phyloP scores from a whole-genome alignment of 1,139 yeast species.

The Geotrichum siamense region DNA sequence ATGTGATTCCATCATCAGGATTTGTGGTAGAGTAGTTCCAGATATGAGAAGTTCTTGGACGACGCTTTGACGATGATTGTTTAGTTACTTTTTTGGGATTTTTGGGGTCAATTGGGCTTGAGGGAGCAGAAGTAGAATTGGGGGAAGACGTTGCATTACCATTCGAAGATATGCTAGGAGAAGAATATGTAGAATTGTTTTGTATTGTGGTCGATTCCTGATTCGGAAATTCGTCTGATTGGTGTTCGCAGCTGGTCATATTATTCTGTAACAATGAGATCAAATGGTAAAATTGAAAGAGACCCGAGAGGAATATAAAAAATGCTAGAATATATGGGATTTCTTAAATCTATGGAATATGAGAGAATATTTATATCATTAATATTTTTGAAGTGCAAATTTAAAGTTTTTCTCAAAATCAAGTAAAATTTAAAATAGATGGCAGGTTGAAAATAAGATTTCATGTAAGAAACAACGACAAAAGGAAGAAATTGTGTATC shows the following conservation, averaged over 20 bases:
- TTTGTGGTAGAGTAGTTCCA: conserved; percentile 18
- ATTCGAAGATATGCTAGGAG: background rate
- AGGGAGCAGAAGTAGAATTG: background rate
- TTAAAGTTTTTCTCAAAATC: background rate
- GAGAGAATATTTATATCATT: background rate
- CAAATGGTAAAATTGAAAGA: too few relatives aligned
- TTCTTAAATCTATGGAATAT: background rate
- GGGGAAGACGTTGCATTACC: background rate
- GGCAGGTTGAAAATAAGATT: conserved; percentile 8
- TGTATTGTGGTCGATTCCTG: background rate
- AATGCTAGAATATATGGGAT: too few relatives aligned
- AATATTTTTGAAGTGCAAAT: too few relatives aligned
- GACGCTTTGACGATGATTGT: conserved; percentile 13
- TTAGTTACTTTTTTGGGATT: conserved; percentile 7
- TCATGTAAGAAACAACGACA: conserved; percentile 1
- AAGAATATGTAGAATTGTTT: background rate
- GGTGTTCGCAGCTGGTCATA: background rate
- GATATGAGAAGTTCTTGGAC: conserved; percentile 19
- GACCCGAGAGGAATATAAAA: too few relatives aligned
- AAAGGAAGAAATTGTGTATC: background rate
- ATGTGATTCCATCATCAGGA: conserved; percentile 17
- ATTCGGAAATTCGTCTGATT: background rate
- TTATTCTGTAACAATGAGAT: too few relatives aligned
- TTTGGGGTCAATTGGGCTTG: conserved; percentile 6
- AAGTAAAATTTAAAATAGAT: conserved; percentile 4